Evolutionary conservation across 352 stramenopile species (phyloP).

Genomic region (Thraustochytrium striatum): DNA sequence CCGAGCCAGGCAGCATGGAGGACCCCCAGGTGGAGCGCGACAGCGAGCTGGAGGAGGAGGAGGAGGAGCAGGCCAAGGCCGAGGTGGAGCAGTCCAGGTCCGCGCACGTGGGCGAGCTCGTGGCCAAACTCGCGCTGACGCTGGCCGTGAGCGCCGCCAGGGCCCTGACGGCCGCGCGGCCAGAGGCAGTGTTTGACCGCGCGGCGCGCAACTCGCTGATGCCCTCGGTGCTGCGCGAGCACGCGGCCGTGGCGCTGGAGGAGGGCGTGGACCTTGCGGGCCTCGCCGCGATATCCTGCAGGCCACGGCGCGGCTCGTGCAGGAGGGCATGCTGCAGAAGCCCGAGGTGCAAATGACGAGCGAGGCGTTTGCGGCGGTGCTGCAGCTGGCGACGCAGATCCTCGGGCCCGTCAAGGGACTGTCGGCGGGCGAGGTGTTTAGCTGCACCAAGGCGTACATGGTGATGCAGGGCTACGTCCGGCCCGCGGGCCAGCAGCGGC

Average conservation of each 20-base stretch:
- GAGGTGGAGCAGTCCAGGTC: background rate
- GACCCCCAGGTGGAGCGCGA: background rate
- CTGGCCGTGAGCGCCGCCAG: background rate
- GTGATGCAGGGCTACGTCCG: background rate
- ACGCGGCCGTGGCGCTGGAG: background rate
- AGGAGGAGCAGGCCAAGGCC: background rate
- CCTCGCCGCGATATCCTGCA: background rate
- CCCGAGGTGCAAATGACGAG: slow-evolving; percentile 18
- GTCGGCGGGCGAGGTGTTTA: background rate
- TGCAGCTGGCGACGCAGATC: slow-evolving; percentile 8
- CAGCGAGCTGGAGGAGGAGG: background rate
- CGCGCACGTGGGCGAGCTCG: background rate
- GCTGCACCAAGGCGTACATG: slow-evolving; percentile 14
- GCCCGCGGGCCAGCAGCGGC: background rate
- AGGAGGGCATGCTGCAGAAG: background rate
- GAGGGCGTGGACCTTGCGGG: background rate
- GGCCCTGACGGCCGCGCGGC: background rate
- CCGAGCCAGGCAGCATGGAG: too few relatives aligned
- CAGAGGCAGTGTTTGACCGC: background rate
- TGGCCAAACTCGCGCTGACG: background rate
- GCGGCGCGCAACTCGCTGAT: background rate
- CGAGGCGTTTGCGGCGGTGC: slow-evolving; percentile 13
- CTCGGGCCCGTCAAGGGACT: background rate
- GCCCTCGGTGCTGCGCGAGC: background rate
- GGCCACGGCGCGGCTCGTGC: background rate